Conservation (phyloP, 768 basidiomycete species). For the Fistulinella prunicolor region DNA sequence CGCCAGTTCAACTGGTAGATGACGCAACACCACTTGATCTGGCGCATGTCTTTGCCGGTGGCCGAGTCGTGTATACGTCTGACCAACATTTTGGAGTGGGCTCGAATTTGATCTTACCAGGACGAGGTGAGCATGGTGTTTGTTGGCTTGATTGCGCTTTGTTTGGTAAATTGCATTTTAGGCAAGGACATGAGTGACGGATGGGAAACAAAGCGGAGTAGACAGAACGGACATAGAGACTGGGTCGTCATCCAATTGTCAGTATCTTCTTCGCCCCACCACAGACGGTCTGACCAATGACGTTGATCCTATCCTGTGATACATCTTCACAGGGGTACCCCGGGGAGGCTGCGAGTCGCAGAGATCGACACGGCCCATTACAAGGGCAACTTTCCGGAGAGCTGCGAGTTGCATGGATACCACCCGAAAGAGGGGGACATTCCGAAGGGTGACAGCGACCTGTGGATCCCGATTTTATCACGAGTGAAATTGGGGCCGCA, state of each 20-base stretch:
- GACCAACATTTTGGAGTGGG: slow-evolving; percentile 97
- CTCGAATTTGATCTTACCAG: slow-evolving; percentile 87
- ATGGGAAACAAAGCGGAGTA: slow-evolving; percentile 95
- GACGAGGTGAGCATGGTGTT: slow-evolving; percentile 65
- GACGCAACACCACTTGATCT: slow-evolving; percentile 64
- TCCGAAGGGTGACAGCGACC: slow-evolving; percentile 36
- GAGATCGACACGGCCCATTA: slow-evolving; percentile 96
- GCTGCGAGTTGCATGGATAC: slow-evolving; percentile 73
- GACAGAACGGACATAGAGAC: slow-evolving; percentile 77
- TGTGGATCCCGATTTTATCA: slow-evolving; percentile 75
- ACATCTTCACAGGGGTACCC: slow-evolving; percentile 52
- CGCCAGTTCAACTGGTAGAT: slow-evolving; percentile 56
- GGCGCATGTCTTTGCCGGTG: slow-evolving; percentile 88
- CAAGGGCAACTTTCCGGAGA: slow-evolving; percentile 93
- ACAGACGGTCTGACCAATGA: background rate
- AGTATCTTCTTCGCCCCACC: slow-evolving; percentile 15
- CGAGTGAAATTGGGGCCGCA: slow-evolving; percentile 85
- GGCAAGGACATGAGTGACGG: slow-evolving; percentile 95
- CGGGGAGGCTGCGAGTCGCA: slow-evolving; percentile 68
- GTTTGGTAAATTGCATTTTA: slow-evolving; percentile 16
- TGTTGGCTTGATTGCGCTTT: background rate
- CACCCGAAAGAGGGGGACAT: slow-evolving; percentile 29
- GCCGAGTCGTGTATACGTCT: slow-evolving; percentile 76
- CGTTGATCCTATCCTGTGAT: background rate
- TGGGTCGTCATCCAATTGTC: slow-evolving; percentile 91